Conservation (phyloP, 305 asterid genomes). For the Solanum hybrid region DNA sequence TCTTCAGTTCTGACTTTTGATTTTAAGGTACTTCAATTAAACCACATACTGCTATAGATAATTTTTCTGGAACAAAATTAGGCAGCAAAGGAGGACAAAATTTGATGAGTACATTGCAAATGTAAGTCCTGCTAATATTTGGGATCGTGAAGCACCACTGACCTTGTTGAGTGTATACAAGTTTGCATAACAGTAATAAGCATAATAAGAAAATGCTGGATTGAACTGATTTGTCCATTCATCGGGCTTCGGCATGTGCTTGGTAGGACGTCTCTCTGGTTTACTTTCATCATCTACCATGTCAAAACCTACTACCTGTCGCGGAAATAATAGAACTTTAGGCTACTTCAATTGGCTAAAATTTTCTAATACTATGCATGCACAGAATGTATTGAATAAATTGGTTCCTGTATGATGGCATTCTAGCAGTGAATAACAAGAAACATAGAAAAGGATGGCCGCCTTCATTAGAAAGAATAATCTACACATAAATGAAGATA, state of each 20-base stretch:
- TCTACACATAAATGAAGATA: not conserved
- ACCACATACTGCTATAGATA: not conserved
- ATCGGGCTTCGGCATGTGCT: constrained; percentile 90
- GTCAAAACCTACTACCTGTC: constrained; percentile 92
- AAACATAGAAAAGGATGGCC: not conserved
- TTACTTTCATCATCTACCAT: constrained; percentile 98
- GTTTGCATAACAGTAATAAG: constrained; percentile 95
- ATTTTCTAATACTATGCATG: not conserved
- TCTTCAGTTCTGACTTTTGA: not conserved
- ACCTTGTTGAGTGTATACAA: constrained; percentile 88
- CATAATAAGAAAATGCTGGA: constrained; percentile 94
- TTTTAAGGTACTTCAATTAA: not conserved
- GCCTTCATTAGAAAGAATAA: not conserved
- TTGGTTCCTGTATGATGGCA: not conserved
- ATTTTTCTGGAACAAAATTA: not conserved
- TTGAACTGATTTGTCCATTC: constrained; percentile 89
- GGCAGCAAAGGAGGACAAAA: not conserved
- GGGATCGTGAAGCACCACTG: constrained; percentile 5
- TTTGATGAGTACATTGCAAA: not conserved
- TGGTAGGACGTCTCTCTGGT: constrained; percentile 94
- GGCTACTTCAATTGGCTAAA: not conserved
- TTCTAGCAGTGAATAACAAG: not conserved
- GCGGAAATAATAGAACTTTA: constrained; percentile 6
- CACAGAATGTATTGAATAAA: not conserved
- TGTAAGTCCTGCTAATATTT: not conserved